These are phyloP conservation scores for Fraxinus nigra DNA, from an alignment of 305 asterid species.

Conservation along the genomic window DNA sequence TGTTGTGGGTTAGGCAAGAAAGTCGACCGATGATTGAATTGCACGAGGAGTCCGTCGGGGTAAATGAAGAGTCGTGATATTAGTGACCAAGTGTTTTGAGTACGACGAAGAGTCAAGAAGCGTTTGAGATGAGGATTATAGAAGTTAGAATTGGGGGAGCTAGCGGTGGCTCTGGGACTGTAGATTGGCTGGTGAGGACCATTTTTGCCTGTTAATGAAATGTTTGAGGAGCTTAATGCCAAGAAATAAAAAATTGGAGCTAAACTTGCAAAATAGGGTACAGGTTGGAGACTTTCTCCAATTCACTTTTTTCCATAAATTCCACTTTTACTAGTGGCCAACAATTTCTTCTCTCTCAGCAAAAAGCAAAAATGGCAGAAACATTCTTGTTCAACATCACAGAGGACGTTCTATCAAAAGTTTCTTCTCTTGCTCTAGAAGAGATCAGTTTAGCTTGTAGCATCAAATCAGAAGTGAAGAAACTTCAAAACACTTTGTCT, in stretches of 20 bases:
- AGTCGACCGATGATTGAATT: not conserved
- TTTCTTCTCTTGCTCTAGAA: constrained; percentile 33
- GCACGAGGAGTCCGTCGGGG: not conserved
- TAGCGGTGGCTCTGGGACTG: not conserved
- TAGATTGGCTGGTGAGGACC: not conserved
- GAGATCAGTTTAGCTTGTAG: constrained; percentile 40
- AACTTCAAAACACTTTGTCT: constrained; percentile 45
- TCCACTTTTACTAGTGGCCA: not conserved
- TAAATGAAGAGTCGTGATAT: not conserved
- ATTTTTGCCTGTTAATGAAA: not conserved
- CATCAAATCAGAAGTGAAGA: constrained; percentile 33
- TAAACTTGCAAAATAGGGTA: not conserved
- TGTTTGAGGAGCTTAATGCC: not conserved
- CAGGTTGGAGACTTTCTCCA: not conserved
- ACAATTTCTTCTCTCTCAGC: not conserved
- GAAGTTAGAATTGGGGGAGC: not conserved
- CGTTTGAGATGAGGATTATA: not conserved
- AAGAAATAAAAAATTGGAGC: not conserved
- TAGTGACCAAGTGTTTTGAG: not conserved
- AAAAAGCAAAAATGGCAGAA: constrained; percentile 34
- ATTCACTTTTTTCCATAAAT: not conserved
- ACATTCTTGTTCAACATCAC: constrained; percentile 40
- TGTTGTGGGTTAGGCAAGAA: not conserved
- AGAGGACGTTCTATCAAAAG: constrained; percentile 36
- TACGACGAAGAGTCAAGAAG: not conserved